Evolutionary conservation across 208 protist genomes (phyloP).

Genomic region (Trichomonas gallinae): DNA sequence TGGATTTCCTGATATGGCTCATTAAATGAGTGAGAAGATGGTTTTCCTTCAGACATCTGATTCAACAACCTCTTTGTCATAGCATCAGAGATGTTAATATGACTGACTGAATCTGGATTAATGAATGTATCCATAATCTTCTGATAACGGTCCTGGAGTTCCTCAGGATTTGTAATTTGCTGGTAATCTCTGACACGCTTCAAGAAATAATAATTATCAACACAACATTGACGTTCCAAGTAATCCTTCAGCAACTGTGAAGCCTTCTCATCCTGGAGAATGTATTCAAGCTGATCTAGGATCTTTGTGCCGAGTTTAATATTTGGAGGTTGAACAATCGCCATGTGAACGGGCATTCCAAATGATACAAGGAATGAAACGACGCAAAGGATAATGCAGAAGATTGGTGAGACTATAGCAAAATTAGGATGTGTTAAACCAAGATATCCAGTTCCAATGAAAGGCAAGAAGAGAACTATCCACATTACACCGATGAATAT

Average conservation of each 20-base stretch:
- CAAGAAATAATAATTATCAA: background rate
- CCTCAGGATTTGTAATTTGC: background rate
- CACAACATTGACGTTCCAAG: background rate
- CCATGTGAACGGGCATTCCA: background rate
- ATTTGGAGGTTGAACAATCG: background rate
- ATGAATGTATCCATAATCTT: background rate
- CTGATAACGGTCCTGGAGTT: background rate
- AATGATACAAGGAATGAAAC: background rate
- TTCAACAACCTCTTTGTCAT: background rate
- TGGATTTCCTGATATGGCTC: background rate
- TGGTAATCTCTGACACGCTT: background rate
- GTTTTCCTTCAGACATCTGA: background rate
- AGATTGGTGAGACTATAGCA: background rate
- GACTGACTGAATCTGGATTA: background rate
- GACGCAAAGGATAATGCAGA: background rate
- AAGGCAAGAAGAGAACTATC: background rate
- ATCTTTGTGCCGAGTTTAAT: background rate
- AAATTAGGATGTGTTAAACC: background rate
- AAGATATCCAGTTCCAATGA: background rate
- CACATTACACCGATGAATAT: background rate
- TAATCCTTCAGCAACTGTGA: background rate
- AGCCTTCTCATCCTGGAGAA: background rate
- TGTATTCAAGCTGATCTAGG: background rate
- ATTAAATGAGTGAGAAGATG: background rate
- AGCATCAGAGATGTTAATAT: background rate